Base-by-base conservation (phyloP, 108 stramenopile genomes). In the Stephanodiscus triporus region DNA sequence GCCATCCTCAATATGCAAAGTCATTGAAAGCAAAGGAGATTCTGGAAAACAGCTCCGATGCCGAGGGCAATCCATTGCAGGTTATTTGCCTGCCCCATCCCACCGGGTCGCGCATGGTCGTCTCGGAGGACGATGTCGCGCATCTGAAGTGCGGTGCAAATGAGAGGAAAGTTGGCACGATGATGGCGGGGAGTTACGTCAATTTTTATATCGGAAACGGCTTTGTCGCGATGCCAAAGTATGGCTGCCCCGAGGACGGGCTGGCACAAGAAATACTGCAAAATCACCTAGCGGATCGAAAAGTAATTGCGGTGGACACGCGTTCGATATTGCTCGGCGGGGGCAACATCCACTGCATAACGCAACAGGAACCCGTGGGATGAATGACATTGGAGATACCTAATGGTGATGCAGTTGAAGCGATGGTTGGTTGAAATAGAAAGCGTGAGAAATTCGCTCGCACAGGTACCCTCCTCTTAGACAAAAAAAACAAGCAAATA, bases 311-410 rank as follows among this genome's bases (percentile, higher is more conserved):
- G 34, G 86, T 95, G 14, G 48, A 40, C 13, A 87, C 79, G 20
- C 74, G 82, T 19, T 90, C 91, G 24, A 85, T 95, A 22, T 55
- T 91, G 23, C 50, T 92, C 43, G 94, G 94, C 11, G 94, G 94
- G 37, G 94, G 94, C 9, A 95, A 95, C 62, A 90, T 95, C 32
- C 94, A 95, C 58, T 95, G 91, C 58, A 89, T 91, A 34, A 95
- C 94, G 14, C 89, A 88, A 73, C 94, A 95, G 62, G 58, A 40
- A 40, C 40, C 40, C 32, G 32, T 5, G 32, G 32, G 32, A 34
- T 34, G 32, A 34, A 34, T 34, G 32, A 34, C 32, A 5, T 34
- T 5, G 2, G 4, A 34, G 32, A 34, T 5, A 34, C 32, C 32
- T 34, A 2, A 5, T 34, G 32, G 32, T 34, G 32, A 4, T 34